Conservation (phyloP, 2,329 filamentous ascomycete genomes). For the Fusarium luffae region DNA sequence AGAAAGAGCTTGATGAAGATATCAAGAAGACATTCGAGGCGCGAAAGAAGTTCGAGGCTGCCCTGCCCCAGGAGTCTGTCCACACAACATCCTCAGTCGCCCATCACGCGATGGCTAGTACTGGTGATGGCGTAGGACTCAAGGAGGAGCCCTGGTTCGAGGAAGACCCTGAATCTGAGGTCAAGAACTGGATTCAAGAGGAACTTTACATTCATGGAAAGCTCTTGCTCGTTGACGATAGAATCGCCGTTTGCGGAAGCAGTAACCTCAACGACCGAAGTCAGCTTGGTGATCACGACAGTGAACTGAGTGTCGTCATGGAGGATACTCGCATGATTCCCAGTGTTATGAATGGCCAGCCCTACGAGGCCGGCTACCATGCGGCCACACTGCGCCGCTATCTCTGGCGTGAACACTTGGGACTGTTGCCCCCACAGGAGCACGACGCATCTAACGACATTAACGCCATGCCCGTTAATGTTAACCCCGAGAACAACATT, state of each 20-base stretch:
- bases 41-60: constrained; percentile 65
- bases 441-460: constrained; percentile 73
- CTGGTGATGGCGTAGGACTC: constrained; percentile 62
- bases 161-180: constrained; percentile 75
- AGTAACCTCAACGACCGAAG: constrained; percentile 93
- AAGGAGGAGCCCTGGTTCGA: constrained; percentile 82
- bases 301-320: constrained; percentile 89
- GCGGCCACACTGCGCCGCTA: constrained; percentile 83
- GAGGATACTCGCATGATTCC: constrained; percentile 79
- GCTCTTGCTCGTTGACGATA: constrained; percentile 88
- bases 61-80: constrained; percentile 52
- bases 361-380: constrained; percentile 82
- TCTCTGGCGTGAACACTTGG: constrained; percentile 91
- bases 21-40: constrained; percentile 57
- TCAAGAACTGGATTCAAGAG: constrained; percentile 91
- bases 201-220: constrained; percentile 97
- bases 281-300: constrained; percentile 89
- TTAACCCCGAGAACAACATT: constrained; percentile 73
- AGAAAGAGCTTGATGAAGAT: constrained; percentile 52
- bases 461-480: constrained; percentile 78
- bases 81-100: constrained; percentile 65
- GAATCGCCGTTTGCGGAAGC: constrained; percentile 83
- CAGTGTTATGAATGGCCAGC: constrained; percentile 81
- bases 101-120: constrained; percentile 81
- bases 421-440: constrained; percentile 79